A percentile compares a stretch with the other conserved stretches of the same genome.
These are phyloP conservation scores for Acer negundo DNA, from an alignment of 345 rosid genomes.

Conservation along the genomic window DNA sequence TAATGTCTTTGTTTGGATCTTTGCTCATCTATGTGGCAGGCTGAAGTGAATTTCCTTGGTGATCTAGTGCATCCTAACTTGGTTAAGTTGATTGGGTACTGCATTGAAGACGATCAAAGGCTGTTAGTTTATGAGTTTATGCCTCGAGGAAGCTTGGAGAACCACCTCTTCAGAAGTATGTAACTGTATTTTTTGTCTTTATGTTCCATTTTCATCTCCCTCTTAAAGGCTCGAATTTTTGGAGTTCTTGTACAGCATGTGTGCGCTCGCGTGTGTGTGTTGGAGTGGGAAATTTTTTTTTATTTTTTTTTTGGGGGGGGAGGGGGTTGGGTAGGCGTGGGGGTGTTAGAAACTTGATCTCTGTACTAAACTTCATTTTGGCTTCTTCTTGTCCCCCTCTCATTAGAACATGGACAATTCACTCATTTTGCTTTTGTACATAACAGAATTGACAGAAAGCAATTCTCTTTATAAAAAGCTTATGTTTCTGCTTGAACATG, in stretches of 20 bases:
- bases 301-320: too few relatives aligned
- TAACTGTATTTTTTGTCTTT: neutral
- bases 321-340: neutral
- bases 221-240: neutral
- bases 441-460: neutral
- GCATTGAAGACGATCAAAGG: constrained; percentile 68
- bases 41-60: constrained; percentile 73
- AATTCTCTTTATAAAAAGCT: neutral
- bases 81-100: constrained; percentile 59
- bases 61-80: constrained; percentile 61
- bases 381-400: neutral
- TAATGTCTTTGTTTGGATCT: constrained; percentile 17
- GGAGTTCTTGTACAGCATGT: neutral
- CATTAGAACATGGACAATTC: neutral
- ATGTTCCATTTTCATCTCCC: neutral
- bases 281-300: neutral
- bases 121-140: constrained; percentile 65
- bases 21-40: constrained; percentile 46
- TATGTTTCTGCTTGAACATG: neutral
- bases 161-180: constrained; percentile 65
- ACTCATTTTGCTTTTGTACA: neutral
- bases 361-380: neutral
- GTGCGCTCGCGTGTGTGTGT: neutral
- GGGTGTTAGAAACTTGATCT: neutral
- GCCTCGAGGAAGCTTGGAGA: constrained; percentile 74